Conservation (phyloP, 257 asterid genomes). For the Salvia hispanica region DNA sequence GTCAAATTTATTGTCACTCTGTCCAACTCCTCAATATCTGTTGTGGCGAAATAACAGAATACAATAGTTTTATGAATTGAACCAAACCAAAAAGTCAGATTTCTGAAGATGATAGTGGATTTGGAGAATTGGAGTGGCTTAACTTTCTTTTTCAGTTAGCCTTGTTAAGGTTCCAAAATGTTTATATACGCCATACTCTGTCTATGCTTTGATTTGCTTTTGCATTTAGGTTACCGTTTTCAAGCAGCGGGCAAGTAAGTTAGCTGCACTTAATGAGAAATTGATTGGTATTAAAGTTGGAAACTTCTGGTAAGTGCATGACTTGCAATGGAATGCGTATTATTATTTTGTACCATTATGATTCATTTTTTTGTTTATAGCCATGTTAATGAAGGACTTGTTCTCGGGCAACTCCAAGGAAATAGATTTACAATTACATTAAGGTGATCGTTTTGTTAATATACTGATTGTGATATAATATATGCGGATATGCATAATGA, state of each 20-base stretch:
- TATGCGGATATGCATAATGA: conserved; percentile 18
- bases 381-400: conserved; percentile 86
- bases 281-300: conserved; percentile 90
- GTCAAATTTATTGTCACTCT: not conserved
- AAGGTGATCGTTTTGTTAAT: conserved; percentile 45
- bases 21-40: not conserved
- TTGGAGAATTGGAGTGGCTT: not conserved
- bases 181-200: conserved; percentile 2
- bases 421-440: conserved; percentile 85
- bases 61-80: not conserved
- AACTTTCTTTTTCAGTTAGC: not conserved
- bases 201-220: conserved; percentile 26
- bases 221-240: conserved; percentile 77
- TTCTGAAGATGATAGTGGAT: conserved; percentile 13
- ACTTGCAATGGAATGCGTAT: conserved; percentile 23
- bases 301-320: conserved; percentile 77
- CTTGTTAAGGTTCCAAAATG: not conserved
- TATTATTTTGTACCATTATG: conserved; percentile 26
- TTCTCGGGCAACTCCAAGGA: conserved; percentile 92
- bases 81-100: not conserved
- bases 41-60: not conserved
- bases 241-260: conserved; percentile 78
- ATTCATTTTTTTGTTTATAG: conserved; percentile 43
- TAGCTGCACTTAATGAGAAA: conserved; percentile 80
- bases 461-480: not conserved